A percentile compares a stretch with the other conserved stretches of the same genome.
Evolutionary conservation across 768 basidiomycete genomes (phyloP).

Genomic region (Russula earlei): DNA sequence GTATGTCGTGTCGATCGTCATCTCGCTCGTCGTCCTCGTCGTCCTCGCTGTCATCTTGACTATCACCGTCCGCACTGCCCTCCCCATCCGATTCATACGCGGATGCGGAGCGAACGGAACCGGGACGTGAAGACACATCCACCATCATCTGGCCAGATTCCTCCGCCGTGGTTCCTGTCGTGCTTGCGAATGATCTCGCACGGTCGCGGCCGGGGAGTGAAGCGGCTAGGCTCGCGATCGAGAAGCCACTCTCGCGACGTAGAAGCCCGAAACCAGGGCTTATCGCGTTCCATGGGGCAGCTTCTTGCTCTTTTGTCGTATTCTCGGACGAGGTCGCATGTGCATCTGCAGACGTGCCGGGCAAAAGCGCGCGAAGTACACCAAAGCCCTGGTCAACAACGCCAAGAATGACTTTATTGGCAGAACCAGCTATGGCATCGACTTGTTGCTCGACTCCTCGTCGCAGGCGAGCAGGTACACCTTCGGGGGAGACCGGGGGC

Average conservation of each 20-base stretch:
- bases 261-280: slow-evolving; percentile 58
- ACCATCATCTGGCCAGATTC: slow-evolving; percentile 45
- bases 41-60: slow-evolving; percentile 32
- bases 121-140: slow-evolving; percentile 45
- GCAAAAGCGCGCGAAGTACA: slow-evolving; percentile 72
- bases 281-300: slow-evolving; percentile 33
- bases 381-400: slow-evolving; percentile 90
- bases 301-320: slow-evolving; percentile 21
- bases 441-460: slow-evolving; percentile 73
- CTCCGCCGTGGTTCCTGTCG: slow-evolving; percentile 23
- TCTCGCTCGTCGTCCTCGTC: slow-evolving; percentile 32
- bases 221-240: slow-evolving; percentile 68
- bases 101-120: slow-evolving; percentile 34
- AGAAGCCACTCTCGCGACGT: slow-evolving; percentile 70
- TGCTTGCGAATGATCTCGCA: slow-evolving; percentile 23
- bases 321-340: slow-evolving; percentile 12
- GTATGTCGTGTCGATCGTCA: slow-evolving; percentile 40
- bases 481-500: slow-evolving; percentile 35
- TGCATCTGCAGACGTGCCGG: slow-evolving; percentile 28
- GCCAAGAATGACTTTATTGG: slow-evolving; percentile 66
- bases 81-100: slow-evolving; percentile 25
- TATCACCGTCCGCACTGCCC: slow-evolving; percentile 26
- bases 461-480: slow-evolving; percentile 48
- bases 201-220: slow-evolving; percentile 49
- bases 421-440: slow-evolving; percentile 71